A percentile compares a stretch with the other conserved stretches of the same genome.
Evolutionary conservation across 352 stramenopile species (phyloP).

Genomic region (Blastocystis sp.): DNA sequence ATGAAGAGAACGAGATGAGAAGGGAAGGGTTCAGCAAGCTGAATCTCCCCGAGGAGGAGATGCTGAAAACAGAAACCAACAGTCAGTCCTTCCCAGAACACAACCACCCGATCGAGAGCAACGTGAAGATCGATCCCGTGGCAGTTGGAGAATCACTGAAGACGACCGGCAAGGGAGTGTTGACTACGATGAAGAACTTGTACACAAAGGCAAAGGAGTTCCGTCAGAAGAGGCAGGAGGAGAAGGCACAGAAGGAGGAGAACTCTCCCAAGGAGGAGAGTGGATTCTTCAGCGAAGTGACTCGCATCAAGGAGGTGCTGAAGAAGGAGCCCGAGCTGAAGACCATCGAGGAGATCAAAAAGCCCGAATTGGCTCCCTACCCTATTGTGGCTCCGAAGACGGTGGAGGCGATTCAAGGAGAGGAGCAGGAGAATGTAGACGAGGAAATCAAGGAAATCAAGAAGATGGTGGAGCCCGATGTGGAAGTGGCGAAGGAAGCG

Average conservation of each 20-base stretch:
- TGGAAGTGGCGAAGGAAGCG: slow-evolving; percentile 33
- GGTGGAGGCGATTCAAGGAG: slow-evolving; percentile 25
- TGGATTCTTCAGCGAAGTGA: slow-evolving; percentile 3
- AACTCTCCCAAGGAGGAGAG: neutral
- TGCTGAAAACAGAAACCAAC: slow-evolving; percentile 25
- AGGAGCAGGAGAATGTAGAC: slow-evolving; percentile 20
- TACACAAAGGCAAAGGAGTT: slow-evolving; percentile 1
- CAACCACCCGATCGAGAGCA: neutral
- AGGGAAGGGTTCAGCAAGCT: slow-evolving; percentile 47
- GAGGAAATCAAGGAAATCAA: slow-evolving; percentile 58
- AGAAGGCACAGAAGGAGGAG: neutral
- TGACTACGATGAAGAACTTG: neutral
- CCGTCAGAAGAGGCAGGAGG: neutral
- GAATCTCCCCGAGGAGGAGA: slow-evolving; percentile 50
- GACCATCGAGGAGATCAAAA: slow-evolving; percentile 64
- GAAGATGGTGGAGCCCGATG: slow-evolving; percentile 63
- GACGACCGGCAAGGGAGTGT: neutral
- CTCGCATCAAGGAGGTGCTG: neutral
- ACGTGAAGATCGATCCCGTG: slow-evolving; percentile 44
- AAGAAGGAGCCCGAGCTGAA: slow-evolving; percentile 43
- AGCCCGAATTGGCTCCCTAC: slow-evolving; percentile 43
- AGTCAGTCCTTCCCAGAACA: neutral
- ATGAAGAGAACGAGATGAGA: slow-evolving; percentile 46
- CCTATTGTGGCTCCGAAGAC: slow-evolving; percentile 46
- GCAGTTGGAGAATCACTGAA: slow-evolving; percentile 4